phyloP scores from a whole-genome alignment of 2,329 filamentous ascomycete species.

The Cordyceps farinosa region DNA sequence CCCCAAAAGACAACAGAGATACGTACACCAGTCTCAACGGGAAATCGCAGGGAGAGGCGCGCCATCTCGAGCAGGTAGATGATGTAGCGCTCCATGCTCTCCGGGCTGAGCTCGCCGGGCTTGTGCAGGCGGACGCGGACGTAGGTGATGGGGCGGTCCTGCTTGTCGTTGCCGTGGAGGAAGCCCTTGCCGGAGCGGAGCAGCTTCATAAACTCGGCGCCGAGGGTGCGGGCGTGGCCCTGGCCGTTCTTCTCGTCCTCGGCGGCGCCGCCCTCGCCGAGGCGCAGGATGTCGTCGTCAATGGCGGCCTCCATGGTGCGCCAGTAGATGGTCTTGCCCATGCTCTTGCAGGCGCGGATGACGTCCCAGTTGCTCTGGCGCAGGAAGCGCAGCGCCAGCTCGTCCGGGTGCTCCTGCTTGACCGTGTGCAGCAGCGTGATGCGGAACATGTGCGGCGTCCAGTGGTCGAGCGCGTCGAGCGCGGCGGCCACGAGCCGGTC shows the following conservation, averaged over 20 bases:
- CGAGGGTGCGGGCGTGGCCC: slow-evolving; percentile 56
- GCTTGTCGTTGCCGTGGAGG: slow-evolving; percentile 75
- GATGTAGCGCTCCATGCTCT: slow-evolving; percentile 75
- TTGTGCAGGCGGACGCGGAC: slow-evolving; percentile 74
- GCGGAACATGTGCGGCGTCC: slow-evolving; percentile 70
- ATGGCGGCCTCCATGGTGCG: slow-evolving; percentile 73
- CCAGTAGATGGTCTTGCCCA: slow-evolving; percentile 88
- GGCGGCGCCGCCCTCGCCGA: slow-evolving; percentile 63
- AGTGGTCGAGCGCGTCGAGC: slow-evolving; percentile 68
- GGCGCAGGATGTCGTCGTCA: slow-evolving; percentile 74
- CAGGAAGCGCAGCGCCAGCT: slow-evolving; percentile 70
- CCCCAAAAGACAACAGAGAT: too few relatives aligned
- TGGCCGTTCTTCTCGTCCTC: slow-evolving; percentile 55
- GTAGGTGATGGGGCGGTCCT: slow-evolving; percentile 74
- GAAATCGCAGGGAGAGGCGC: slow-evolving; percentile 69
- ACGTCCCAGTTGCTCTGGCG: slow-evolving; percentile 85
- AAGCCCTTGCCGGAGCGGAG: slow-evolving; percentile 83
- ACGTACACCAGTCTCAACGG: slow-evolving; percentile 81
- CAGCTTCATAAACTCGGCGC: slow-evolving; percentile 74
- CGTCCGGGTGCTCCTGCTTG: slow-evolving; percentile 87
- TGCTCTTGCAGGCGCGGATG: slow-evolving; percentile 81
- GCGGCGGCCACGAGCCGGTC: slow-evolving; percentile 80
- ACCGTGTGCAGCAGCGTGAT: slow-evolving; percentile 81
- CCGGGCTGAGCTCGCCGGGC: slow-evolving; percentile 71
- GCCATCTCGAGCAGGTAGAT: slow-evolving; percentile 87